These are phyloP conservation scores for Alternaria atra DNA, from an alignment of 2,329 filamentous ascomycete species.

Conservation along the genomic window DNA sequence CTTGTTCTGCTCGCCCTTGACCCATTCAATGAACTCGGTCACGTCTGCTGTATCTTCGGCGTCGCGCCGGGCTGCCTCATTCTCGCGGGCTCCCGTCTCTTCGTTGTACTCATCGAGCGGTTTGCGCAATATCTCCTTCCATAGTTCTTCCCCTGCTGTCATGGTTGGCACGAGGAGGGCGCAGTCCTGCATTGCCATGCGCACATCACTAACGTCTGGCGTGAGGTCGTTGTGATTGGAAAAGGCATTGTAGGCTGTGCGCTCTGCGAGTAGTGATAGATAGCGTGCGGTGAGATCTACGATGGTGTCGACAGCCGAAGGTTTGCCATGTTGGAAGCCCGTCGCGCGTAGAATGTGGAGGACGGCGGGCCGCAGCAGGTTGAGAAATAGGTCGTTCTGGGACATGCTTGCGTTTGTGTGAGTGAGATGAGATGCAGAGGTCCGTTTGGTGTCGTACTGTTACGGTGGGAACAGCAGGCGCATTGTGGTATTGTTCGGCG, in stretches of 20 bases:
- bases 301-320: constrained; percentile 85
- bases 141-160: constrained; percentile 73
- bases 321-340: constrained; percentile 84
- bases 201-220: constrained; percentile 77
- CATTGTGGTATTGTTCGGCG: constrained; percentile 26
- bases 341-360: constrained; percentile 91
- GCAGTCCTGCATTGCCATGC: constrained; percentile 83
- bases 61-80: constrained; percentile 57
- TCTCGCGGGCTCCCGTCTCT: constrained; percentile 50
- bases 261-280: constrained; percentile 75
- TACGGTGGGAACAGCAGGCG: constrained; percentile 33
- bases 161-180: constrained; percentile 77
- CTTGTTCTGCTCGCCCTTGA: constrained; percentile 74
- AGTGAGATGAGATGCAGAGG: constrained; percentile 24
- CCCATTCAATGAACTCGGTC: constrained; percentile 82
- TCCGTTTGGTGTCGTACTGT: constrained; percentile 20
- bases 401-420: constrained; percentile 42
- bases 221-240: constrained; percentile 73
- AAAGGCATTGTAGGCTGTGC: constrained; percentile 74
- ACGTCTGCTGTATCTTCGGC: constrained; percentile 82
- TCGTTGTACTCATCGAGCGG: constrained; percentile 55
- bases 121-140: constrained; percentile 61
- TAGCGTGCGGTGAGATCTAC: constrained; percentile 87
- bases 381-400: constrained; percentile 67
- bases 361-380: constrained; percentile 84